Evolutionary conservation across 1,139 yeast genomes (phyloP).

Genomic region (Yamadazyma buinensis): DNA sequence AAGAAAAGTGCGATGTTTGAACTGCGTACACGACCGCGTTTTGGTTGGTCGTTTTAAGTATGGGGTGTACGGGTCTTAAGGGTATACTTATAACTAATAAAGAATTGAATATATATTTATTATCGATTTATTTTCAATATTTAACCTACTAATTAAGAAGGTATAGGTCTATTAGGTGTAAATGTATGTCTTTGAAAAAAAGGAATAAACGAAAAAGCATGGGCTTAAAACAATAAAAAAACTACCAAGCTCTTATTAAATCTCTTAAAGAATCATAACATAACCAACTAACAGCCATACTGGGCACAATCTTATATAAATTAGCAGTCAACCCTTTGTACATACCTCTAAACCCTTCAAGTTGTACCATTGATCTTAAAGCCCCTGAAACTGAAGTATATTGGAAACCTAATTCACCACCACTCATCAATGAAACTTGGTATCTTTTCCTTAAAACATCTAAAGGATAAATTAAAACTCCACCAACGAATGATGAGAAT

Average conservation of each 20-base stretch:
- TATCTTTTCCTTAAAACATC: slow-evolving; percentile 85
- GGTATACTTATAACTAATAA: too few relatives aligned
- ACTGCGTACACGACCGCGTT: slow-evolving; percentile 1
- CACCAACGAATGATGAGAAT: slow-evolving; percentile 63
- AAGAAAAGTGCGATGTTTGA: not conserved
- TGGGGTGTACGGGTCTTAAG: slow-evolving; percentile 4
- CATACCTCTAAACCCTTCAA: slow-evolving; percentile 78
- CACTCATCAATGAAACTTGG: slow-evolving; percentile 83
- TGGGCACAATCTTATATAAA: slow-evolving; percentile 84
- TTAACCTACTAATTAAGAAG: too few relatives aligned
- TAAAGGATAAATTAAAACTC: slow-evolving; percentile 83
- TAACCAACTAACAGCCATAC: slow-evolving; percentile 94
- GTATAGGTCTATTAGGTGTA: not conserved
- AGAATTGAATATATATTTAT: too few relatives aligned
- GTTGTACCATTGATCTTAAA: slow-evolving; percentile 56
- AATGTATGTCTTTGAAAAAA: not conserved
- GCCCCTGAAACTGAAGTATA: slow-evolving; percentile 75
- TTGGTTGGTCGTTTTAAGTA: slow-evolving; percentile 4
- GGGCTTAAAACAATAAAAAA: not conserved
- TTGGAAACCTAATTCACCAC: slow-evolving; percentile 76
- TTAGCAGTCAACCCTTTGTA: slow-evolving; percentile 89
- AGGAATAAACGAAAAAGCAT: not conserved
- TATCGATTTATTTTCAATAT: too few relatives aligned
- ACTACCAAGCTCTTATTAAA: slow-evolving; percentile 29
- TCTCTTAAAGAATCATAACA: slow-evolving; percentile 69